Evolutionary conservation across 1,284 basidiomycete genomes (phyloP), one percentile per base, ranked within the genome.

Genomic region (Cryptococcus maquisensis): DNA sequence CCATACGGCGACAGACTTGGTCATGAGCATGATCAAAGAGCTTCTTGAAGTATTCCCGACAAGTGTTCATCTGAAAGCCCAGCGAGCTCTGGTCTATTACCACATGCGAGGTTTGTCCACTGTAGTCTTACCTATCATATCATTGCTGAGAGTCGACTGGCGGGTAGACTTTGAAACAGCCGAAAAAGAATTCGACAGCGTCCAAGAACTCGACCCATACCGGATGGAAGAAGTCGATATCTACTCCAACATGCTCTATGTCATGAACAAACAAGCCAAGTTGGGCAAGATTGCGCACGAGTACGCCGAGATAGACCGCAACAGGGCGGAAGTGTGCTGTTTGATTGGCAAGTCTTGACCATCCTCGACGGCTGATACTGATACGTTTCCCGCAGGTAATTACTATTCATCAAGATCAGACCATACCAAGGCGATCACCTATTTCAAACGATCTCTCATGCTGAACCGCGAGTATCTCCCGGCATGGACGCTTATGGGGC

Each of bases 401-500:
- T 93, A 98, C 74, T 97, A 96, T 78, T 96, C 93, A 23, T 81
- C 94, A 18, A 84, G 91, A 26, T 83, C 85, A 9, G 94, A 98
- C 68, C 94, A 98, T 71, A 91, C 92, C 67, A 95, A 95, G 72
- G 93, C 96, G 0, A 87, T 98, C 66, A 88, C 88, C 67, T 96
- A 97, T 74, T 98, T 98, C 77, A 84, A 87, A 62, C 84, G 94
- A 55, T 94, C 95, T 9, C 88, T 95, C 18, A 87, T 94, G 65
- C 83, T 99, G 48, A 95, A 99, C 75, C 83, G 88, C 59, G 92
- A 90, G 5, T 98, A 94, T 75, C 81, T 98, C 21, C 88, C 91
- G 3, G 96, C 96, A 4, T 99, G 96, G 96, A 98, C 95, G n/a
- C 76, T 98, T 59, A 92, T 99, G 86, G 96, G 96, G 0, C 96